Evolutionary conservation across 345 rosid genomes (phyloP), one percentile per base, ranked within the genome.

Genomic region (Brassica rapa): DNA sequence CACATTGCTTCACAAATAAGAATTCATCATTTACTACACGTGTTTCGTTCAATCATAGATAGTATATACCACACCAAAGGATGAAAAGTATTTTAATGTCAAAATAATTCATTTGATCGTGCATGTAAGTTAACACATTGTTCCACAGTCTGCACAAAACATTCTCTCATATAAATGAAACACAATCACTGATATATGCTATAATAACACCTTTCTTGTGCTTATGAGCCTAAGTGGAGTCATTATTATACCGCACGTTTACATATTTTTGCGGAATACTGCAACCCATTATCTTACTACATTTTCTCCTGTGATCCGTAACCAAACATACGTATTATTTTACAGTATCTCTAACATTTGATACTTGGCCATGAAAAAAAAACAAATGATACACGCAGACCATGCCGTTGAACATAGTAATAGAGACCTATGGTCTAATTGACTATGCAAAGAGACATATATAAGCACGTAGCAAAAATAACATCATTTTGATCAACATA

Each of bases 321-420:
- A 62, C 23, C 39, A 49, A 69, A 66, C 60, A 72, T 49, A 25
- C 35, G 37, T 27, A 27, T 53, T 62, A 80, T 63, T 73, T 62
- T 35, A 80, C 24, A 21, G 37, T 74, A 80, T 80, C 70, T 74
- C 4, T 7, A 67, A 15, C 39, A 68, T 51, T 68, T 73, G 5
- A 46, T 62, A 35, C 25, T 39, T 74, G 32, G 46, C 55, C 37
- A 53, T 68, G 30, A 6, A 32, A 33, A 41, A 61, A 61, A 37
- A 37, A 37, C 11, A 37, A 68, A 79, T 79, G 79, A 79, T 74
- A 62, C 37, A 63, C 39, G 27, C 67, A 61, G 75, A 80, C 71
- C 79, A 80, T 74, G 75, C 75, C 23, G 41, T 80, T 70, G 79
- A 74, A 74, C 71, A 80, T 74, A 80, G 71, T 63, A 49, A 80